phyloP scores from a whole-genome alignment of 768 basidiomycete species.

The Lentinula edodes region DNA sequence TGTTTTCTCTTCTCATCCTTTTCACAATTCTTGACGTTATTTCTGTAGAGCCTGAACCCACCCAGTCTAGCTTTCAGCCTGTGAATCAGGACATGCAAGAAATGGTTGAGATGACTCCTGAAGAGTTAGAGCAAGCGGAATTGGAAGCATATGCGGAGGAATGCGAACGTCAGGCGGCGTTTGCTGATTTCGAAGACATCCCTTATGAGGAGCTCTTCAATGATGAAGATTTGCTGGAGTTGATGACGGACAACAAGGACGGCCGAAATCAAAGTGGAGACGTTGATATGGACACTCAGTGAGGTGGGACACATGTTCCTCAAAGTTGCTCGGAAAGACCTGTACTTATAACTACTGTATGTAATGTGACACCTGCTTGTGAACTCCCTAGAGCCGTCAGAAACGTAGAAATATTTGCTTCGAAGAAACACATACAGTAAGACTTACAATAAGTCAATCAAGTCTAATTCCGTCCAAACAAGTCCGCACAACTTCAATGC shows the following conservation, averaged over 20 bases:
- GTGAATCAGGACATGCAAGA: background rate
- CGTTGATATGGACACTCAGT: slow-evolving; percentile 27
- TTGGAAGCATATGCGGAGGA: slow-evolving; percentile 57
- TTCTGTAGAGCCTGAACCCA: background rate
- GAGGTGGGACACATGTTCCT: no score
- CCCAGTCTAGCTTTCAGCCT: slow-evolving; percentile 3
- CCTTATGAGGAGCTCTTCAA: slow-evolving; percentile 29
- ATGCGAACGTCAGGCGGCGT: slow-evolving; percentile 28
- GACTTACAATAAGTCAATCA: no score
- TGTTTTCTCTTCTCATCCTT: slow-evolving; percentile 1
- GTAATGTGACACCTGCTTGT: no score
- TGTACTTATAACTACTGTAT: no score
- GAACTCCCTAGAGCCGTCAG: no score
- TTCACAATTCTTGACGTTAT: background rate
- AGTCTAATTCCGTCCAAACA: no score
- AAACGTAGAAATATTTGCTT: no score
- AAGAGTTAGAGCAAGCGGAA: slow-evolving; percentile 52
- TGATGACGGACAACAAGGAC: background rate
- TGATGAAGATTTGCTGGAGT: background rate
- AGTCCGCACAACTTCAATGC: slow-evolving; percentile 24
- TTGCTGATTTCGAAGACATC: slow-evolving; percentile 45
- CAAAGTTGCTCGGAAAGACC: no score
- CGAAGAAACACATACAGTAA: no score
- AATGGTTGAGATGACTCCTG: slow-evolving; percentile 26
- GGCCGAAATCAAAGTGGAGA: slow-evolving; percentile 12